phyloP scores from a whole-genome alignment of 2,329 filamentous ascomycete species.

The Aspergillus melleus region DNA sequence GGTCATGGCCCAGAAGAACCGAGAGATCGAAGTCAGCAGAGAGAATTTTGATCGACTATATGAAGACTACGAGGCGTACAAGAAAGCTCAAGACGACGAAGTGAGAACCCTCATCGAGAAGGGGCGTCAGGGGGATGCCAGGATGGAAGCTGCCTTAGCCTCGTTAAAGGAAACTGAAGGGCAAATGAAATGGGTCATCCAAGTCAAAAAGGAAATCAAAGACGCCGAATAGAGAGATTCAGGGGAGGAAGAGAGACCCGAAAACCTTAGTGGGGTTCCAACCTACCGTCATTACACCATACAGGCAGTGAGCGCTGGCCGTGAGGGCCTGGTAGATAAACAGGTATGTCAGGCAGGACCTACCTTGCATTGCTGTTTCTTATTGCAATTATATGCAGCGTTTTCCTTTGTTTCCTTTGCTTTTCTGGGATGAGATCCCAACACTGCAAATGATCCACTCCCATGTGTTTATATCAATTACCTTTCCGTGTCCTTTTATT shows the following conservation, averaged over 20 bases:
- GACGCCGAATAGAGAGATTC: constrained; percentile 24
- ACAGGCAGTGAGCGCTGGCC: constrained; percentile 5
- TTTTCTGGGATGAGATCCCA: not conserved
- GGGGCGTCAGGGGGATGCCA: constrained; percentile 29
- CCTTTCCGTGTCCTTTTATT: not conserved
- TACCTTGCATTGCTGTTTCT: not conserved
- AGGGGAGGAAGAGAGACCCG: not conserved
- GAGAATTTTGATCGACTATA: constrained; percentile 43
- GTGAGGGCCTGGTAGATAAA: constrained; percentile 1
- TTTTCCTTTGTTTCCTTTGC: constrained; percentile 7
- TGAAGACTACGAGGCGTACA: constrained; percentile 44
- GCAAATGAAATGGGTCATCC: constrained; percentile 52
- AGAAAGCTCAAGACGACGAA: constrained; percentile 41
- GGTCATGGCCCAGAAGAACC: constrained; percentile 48
- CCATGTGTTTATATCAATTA: not conserved
- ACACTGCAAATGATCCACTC: not conserved
- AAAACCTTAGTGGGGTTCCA: not conserved
- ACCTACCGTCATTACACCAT: not conserved
- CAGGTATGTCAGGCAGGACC: not conserved
- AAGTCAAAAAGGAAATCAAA: constrained; percentile 38
- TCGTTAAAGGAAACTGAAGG: constrained; percentile 44
- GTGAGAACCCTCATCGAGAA: constrained; percentile 35
- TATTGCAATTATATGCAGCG: not conserved
- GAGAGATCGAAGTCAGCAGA: constrained; percentile 42
- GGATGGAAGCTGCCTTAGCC: constrained; percentile 38